These are phyloP conservation scores for Ceratocystis harringtonii DNA, from an alignment of 2,329 filamentous ascomycete species.

Conservation along the genomic window DNA sequence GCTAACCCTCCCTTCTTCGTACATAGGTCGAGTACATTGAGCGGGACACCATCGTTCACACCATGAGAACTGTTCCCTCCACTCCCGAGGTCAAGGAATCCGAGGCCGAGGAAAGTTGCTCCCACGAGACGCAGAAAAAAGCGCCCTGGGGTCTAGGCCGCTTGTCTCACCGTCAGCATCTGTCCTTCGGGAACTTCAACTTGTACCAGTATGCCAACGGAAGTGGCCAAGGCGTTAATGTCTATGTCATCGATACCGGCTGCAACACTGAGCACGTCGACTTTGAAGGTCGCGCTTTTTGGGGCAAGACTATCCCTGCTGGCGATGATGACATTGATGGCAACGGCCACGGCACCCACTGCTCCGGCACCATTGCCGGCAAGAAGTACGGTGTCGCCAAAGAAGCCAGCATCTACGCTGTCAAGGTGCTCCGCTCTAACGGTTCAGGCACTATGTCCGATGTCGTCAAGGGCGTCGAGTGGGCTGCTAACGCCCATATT, in stretches of 20 bases:
- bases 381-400: constrained; percentile 99
- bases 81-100: constrained; percentile 24
- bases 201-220: constrained; percentile 89
- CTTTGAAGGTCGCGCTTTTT: constrained; percentile 87
- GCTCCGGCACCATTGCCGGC: constrained; percentile 92
- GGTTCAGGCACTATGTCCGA: constrained; percentile 98
- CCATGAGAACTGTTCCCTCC: constrained; percentile 38
- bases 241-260: constrained; percentile 96
- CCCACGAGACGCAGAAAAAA: constrained; percentile 64
- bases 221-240: constrained; percentile 93
- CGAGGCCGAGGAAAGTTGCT: constrained; percentile 29
- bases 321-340: constrained; percentile 81
- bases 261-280: constrained; percentile 90
- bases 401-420: constrained; percentile 91
- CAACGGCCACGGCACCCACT: constrained; percentile 98
- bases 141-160: constrained; percentile 98
- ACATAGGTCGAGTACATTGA: constrained; percentile 91
- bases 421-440: constrained; percentile 96
- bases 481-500: constrained; percentile 65
- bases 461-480: constrained; percentile 96
- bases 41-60: constrained; percentile 83
- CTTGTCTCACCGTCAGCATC: constrained; percentile 81
- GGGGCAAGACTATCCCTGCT: constrained; percentile 89
- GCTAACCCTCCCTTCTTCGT: too few species aligned
- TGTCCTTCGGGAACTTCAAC: constrained; percentile 89